Evolutionary conservation across 2,329 filamentous ascomycete species (phyloP).

Genomic region (Fusarium goolgardi): DNA sequence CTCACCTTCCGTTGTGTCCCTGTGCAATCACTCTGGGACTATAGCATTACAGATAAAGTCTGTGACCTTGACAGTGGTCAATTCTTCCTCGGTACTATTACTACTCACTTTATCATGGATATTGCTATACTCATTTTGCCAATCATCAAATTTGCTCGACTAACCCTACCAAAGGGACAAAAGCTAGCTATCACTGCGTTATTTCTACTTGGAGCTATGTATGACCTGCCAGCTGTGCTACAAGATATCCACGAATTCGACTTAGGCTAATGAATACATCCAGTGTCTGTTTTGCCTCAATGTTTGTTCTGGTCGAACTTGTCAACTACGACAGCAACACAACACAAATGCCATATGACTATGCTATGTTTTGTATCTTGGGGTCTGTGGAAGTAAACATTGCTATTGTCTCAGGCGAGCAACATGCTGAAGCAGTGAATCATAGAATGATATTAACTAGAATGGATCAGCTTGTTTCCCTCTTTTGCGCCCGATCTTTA

Average conservation of each 20-base stretch:
- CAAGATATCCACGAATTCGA: rapidly evolving
- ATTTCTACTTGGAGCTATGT: background rate
- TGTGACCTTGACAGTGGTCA: slow-evolving; percentile 48
- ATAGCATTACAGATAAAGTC: slow-evolving; percentile 38
- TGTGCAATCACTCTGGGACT: slow-evolving; percentile 51
- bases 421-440: background rate
- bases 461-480: slow-evolving; percentile 33
- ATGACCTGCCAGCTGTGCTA: background rate
- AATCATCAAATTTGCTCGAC: slow-evolving; percentile 29
- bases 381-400: slow-evolving; percentile 38
- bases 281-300: slow-evolving; percentile 36
- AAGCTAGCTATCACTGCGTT: slow-evolving; percentile 17
- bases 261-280: background rate
- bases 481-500: slow-evolving; percentile 38
- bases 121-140: slow-evolving; percentile 49
- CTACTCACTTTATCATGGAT: slow-evolving; percentile 50
- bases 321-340: slow-evolving; percentile 13
- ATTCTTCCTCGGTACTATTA: slow-evolving; percentile 51
- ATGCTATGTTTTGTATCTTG: slow-evolving; percentile 28
- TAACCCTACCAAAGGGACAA: background rate
- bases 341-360: slow-evolving; percentile 39
- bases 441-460: background rate
- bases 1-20: slow-evolving; percentile 52
- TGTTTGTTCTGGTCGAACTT: slow-evolving; percentile 21
- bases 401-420: slow-evolving; percentile 39